Conservation (phyloP, 306 rosid genomes). For the Prunus kanzakura region DNA sequence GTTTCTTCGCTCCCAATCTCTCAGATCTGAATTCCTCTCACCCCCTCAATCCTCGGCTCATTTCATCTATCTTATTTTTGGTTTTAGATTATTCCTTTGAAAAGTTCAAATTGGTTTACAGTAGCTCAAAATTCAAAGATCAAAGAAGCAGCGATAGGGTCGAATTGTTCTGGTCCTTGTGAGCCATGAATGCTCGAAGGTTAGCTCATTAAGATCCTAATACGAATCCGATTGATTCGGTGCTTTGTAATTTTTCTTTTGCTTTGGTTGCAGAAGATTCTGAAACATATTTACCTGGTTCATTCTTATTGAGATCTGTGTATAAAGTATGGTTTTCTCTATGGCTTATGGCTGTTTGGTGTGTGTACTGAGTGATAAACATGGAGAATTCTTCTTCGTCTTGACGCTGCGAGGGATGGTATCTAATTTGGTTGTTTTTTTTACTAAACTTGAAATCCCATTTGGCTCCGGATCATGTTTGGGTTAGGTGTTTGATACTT, state of each 20-base stretch:
- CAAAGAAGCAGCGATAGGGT: not conserved
- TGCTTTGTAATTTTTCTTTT: not conserved
- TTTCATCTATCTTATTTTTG: not conserved
- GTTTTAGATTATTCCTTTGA: not conserved
- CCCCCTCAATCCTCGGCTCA: not conserved
- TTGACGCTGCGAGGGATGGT: not conserved
- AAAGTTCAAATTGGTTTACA: not conserved
- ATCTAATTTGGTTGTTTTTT: not conserved
- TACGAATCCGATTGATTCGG: not conserved
- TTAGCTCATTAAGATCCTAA: conserved; percentile 12
- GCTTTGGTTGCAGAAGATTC: not conserved
- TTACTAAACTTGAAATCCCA: not conserved
- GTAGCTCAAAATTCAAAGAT: not conserved
- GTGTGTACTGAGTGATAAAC: not conserved
- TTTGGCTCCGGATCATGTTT: not conserved
- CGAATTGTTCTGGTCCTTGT: not conserved
- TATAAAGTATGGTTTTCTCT: not conserved
- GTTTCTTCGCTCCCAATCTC: conserved; percentile 7
- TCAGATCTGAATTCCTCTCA: conserved; percentile 17
- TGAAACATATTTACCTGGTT: not conserved
- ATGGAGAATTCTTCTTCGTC: not conserved
- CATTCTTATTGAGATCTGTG: conserved; percentile 16
- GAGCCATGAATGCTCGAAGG: conserved; percentile 55
- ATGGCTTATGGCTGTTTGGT: not conserved
- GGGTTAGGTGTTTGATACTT: not conserved